Evolutionary conservation across 1,284 basidiomycete species (phyloP).

Genomic region (Leccinum fuscescens): DNA sequence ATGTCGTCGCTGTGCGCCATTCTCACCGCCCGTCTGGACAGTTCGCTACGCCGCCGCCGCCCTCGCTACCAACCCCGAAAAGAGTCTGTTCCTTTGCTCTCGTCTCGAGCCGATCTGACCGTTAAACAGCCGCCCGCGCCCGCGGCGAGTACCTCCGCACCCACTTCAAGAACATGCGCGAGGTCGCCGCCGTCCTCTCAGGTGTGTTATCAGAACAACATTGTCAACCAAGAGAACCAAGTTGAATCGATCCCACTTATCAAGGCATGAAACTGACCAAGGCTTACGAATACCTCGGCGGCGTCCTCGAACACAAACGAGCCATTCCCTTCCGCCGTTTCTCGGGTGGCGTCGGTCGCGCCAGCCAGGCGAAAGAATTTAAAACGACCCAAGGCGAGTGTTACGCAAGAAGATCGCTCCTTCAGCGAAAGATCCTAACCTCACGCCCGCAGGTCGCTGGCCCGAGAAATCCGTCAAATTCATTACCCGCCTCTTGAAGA

Average conservation of each 20-base stretch:
- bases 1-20: neutral
- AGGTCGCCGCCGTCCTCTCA: slow-evolving; percentile 85
- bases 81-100: slow-evolving; percentile 58
- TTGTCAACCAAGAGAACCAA: neutral
- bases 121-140: slow-evolving; percentile 74
- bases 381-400: slow-evolving; percentile 90
- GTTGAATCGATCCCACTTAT: neutral
- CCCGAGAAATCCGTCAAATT: slow-evolving; percentile 99
- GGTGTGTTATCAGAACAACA: slow-evolving; percentile 47
- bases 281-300: slow-evolving; percentile 92
- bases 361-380: slow-evolving; percentile 97
- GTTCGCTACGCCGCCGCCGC: slow-evolving; percentile 91
- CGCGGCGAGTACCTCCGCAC: slow-evolving; percentile 97
- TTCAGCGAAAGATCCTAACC: neutral
- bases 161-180: slow-evolving; percentile 99
- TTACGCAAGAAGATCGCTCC: neutral
- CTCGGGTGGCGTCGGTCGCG: slow-evolving; percentile 95
- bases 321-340: slow-evolving; percentile 97
- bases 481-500: slow-evolving; percentile 94
- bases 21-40: slow-evolving; percentile 32
- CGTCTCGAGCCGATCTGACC: slow-evolving; percentile 11
- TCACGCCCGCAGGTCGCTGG: slow-evolving; percentile 85
- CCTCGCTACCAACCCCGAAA: slow-evolving; percentile 87
- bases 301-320: slow-evolving; percentile 97
- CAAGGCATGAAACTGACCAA: slow-evolving; percentile 92